Base-by-base conservation (phyloP, 441 rosid species). In the Capsella rubella region DNA sequence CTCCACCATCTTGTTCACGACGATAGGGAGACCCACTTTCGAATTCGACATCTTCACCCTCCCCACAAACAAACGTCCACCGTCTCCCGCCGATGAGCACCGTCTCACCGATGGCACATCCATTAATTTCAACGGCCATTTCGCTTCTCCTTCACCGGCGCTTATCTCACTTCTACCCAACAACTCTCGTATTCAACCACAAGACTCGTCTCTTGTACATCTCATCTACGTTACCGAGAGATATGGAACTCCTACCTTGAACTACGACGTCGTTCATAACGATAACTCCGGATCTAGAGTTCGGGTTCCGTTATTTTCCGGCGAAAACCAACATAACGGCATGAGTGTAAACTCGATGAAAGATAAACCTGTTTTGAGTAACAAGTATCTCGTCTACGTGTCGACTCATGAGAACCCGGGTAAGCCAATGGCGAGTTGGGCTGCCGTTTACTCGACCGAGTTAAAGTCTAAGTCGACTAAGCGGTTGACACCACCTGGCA, bases 141-240 rank as follows among this genome's bases (percentile, higher is more conserved):
- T 91, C 78, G 89, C 91, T 25, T 74, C 87, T 6, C 82, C 91
- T 5, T 62, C 88, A 0, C 37, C 82, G n/a, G 79, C 80, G 3
- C 46, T 84, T 40, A 64, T 79, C 68, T 81, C 87, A 32, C 79
- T 84, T 43, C 49, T 82, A 0, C 63, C 76, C 35, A 59, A 84
- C 4, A 61, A 75, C 39, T 39, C 78, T 74, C 15, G 47, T 6
- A 63, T 79, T 65, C 49, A 65, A 18, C 15, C 52, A 34, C 53
- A 64, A 1, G 58, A 64, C 29, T 47, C 73, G 3, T 37, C 86
- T 21, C 64, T 83, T 5, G 55, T 82, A 7, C 82, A 82, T 69
- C 80, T 88, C 73, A 64, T 93, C 72, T 93, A 90, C 81, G 90
- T 93, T 67, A 84, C 91, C 1, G 97, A 90, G 65, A 82, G 93